Base-by-base conservation (phyloP, 75 land plant genomes). In the Picea sitchensis region DNA sequence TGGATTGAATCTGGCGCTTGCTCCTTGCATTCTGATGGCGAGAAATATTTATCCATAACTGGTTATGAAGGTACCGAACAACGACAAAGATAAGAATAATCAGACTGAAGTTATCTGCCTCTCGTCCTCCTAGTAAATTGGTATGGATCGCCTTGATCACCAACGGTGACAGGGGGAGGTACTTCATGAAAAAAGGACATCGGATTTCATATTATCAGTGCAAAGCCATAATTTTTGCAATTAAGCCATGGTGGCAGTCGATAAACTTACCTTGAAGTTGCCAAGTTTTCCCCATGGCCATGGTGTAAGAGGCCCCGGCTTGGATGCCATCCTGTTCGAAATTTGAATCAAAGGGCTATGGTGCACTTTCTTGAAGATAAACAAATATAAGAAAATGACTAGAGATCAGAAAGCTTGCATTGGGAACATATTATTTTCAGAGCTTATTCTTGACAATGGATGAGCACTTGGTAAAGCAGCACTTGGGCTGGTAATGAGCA, bases 201-300 rank as follows among this genome's bases (percentile, higher is more conserved):
- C 26, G 2, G 11, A 51, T 51, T 51, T 9, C 56, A 51, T 11
- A 51, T 51, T 9, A 51, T 51, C 12, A 51, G 56, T 51, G 12
- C 12, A 51, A 47, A 51, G 11, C 12, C 56, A 51, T 9, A 51
- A 51, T 9, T 9, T 51, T 51, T 51, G 1, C 2, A 51, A 51
- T 51, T 51, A 51, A 51, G 12, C 56, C 1, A 51, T 9, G 56
- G 56, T 9, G 0, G 56, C 1, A 9, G 56, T 51, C 56, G 12
- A 51, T 51, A 51, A 51, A 9, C 56, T 58, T 61, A 92, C 96
- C 94, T 94, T 94, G 72, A 82, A 88, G 84, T 61, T 88, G 5
- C 96, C 96, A 23, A 94, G 96, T 31, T 80, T 81, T 73, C 77
- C 81, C 96, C 96, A 94, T 78, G 94, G 94, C 96, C 96, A 94